A percentile compares a stretch with the other conserved stretches of the same genome.
Evolutionary conservation across 805 yeast genomes (phyloP).

Genomic region (Yarrowia deformans): DNA sequence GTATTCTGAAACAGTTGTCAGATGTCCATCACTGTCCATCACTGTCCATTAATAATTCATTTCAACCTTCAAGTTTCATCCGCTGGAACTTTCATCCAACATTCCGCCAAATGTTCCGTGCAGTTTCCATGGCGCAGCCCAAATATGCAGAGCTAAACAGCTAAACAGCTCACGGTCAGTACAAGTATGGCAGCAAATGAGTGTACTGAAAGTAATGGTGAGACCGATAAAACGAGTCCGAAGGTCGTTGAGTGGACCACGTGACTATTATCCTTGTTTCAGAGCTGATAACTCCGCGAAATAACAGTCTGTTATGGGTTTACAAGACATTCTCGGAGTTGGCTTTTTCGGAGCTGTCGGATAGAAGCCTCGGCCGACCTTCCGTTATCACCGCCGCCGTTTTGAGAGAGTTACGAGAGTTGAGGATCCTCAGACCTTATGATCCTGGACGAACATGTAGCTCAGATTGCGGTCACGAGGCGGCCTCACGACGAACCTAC

Average conservation of each 20-base stretch:
- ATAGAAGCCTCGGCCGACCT: not conserved
- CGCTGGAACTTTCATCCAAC: not conserved
- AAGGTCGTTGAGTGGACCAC: no score
- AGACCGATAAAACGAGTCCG: no score
- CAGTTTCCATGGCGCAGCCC: constrained; percentile 19
- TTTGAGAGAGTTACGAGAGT: no score
- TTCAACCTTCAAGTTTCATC: not conserved
- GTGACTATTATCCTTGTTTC: no score
- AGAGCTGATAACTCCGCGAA: not conserved
- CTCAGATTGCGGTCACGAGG: constrained; percentile 1
- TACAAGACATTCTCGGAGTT: not conserved
- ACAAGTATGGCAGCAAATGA: not conserved
- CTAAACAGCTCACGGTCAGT: not conserved
- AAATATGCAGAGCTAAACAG: constrained; percentile 15
- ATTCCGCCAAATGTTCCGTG: constrained; percentile 10
- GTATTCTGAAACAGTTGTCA: not conserved
- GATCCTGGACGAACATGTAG: not conserved
- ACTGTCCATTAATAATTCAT: not conserved
- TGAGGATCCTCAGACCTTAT: not conserved
- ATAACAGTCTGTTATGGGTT: not conserved
- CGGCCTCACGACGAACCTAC: not conserved
- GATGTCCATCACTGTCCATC: not conserved
- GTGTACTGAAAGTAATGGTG: not conserved
- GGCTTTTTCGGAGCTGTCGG: not conserved
- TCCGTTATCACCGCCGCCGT: not conserved